phyloP scores from a whole-genome alignment of 2,329 filamentous ascomycete genomes.

The Claviceps citrina region DNA sequence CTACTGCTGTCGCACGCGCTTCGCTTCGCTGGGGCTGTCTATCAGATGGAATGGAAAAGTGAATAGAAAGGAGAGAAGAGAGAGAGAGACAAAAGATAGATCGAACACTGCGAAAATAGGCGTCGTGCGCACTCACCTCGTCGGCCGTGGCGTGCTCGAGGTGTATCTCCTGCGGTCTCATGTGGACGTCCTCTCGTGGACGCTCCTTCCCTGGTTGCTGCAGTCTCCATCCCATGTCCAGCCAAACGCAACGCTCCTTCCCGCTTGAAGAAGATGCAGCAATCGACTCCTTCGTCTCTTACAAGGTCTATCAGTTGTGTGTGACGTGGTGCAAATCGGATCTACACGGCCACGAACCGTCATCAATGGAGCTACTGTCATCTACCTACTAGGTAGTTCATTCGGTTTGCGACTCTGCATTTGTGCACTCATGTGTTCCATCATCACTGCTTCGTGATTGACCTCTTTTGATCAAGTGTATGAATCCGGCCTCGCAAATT shows the following conservation, averaged over 20 bases:
- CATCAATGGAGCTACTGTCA: background rate
- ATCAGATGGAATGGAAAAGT: too few relatives aligned
- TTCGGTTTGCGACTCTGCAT: background rate
- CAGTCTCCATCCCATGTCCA: background rate
- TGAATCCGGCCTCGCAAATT: background rate
- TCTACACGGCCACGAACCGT: background rate
- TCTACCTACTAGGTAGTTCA: too few relatives aligned
- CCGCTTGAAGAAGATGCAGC: too few relatives aligned
- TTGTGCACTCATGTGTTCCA: background rate
- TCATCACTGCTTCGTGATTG: background rate
- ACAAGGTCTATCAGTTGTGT: background rate
- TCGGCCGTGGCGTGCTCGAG: background rate
- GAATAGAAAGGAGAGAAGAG: too few relatives aligned
- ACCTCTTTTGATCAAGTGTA: background rate
- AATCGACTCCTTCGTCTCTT: background rate
- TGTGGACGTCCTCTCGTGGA: background rate
- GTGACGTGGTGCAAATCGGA: background rate
- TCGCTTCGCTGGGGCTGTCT: background rate
- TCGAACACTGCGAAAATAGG: too few relatives aligned
- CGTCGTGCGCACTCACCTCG: too few relatives aligned
- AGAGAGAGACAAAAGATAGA: too few relatives aligned
- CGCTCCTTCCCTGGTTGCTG: background rate
- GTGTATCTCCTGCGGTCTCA: too few relatives aligned
- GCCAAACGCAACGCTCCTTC: too few relatives aligned
- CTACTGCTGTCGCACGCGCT: background rate